A percentile compares a stretch with the other conserved stretches of the same genome.
Evolutionary conservation across 1,139 yeast genomes (phyloP).

Genomic region (Candida freyschussii): DNA sequence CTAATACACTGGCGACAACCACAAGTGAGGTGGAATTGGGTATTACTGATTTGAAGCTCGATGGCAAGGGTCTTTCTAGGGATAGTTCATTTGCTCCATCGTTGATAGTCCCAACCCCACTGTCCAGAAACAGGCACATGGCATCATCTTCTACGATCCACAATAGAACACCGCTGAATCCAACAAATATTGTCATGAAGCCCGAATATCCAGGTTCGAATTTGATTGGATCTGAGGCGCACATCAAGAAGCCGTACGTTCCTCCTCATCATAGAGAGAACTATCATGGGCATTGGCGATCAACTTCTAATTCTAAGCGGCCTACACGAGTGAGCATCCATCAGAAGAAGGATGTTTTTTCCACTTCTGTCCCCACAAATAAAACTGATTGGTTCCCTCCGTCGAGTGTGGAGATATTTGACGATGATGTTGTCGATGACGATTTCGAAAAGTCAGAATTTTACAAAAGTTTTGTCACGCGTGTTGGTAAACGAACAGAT

Average conservation of each 20-base stretch:
- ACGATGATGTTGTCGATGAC: conserved; percentile 30
- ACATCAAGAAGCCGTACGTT: conserved; percentile 32
- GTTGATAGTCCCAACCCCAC: conserved; percentile 12
- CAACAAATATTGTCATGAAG: no score
- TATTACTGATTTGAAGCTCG: conserved; percentile 10
- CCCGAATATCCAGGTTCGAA: no score
- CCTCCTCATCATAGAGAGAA: conserved; percentile 44
- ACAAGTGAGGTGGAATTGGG: conserved; percentile 16
- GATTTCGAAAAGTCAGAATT: conserved; percentile 21
- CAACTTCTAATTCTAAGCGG: conserved; percentile 7
- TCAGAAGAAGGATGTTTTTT: conserved; percentile 12
- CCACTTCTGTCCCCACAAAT: conserved; percentile 40
- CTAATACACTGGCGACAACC: no score
- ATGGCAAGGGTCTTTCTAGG: conserved; percentile 6
- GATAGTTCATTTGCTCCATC: conserved; percentile 17
- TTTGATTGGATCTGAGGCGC: no score
- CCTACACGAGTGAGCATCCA: conserved; percentile 17
- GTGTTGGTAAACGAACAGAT: conserved; percentile 12
- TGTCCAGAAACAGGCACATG: conserved; percentile 4
- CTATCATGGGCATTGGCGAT: conserved; percentile 15
- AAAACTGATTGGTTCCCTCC: conserved; percentile 39
- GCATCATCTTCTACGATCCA: conserved; percentile 14
- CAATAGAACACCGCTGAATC: conserved; percentile 10
- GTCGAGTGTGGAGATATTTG: conserved; percentile 35
- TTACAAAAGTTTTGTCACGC: conserved; percentile 17